Base-by-base conservation (phyloP, 1,284 basidiomycete species). In the Amylostereum chailletii region DNA sequence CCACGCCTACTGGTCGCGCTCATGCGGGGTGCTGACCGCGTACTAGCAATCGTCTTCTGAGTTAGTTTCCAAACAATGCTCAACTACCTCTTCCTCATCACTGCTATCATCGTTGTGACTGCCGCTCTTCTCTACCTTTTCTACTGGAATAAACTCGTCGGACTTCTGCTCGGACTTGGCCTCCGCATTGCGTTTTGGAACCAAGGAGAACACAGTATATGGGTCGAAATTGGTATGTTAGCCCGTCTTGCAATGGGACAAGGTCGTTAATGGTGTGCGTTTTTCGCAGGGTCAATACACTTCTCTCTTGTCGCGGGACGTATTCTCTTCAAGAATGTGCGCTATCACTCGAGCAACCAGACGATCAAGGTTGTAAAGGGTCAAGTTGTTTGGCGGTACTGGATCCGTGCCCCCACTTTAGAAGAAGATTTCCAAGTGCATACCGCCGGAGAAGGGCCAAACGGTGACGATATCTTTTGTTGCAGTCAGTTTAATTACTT, bases 261-360 rank as follows among this genome's bases (percentile, higher is more conserved):
- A 30, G 43, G 34, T 5, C 9, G 10, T 38, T 31, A 34, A 41
- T 37, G 5, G 19, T 19, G 19, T 19, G 19, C 19, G 19, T 19
- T 19, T 19, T 19, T 43, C 47, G 6, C 55, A 88, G 89, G 90
- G 19, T 89, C 91, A n/a, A 76, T 94, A 37, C 91, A 94, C 60
- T 81, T 96, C 65, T 93, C 93, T 1, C 71, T 93, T n/a, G 68
- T 95, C 29, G 82, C 86, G 2, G 94, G 94, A 11, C 73, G 91
- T 55, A 83, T 97, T 48, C 74, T 92, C 10, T 75, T 95, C 59
- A 90, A 90, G 66, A 87, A 95, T 62, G 65, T 94, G 29, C 74
- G 79, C 32, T 96, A 95, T 62, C 82, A 94, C 64, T 93, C 90
- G 1, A 88, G 89, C 60, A 95, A 94, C 65, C 86, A 94, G 64